Base-by-base conservation (phyloP, 768 basidiomycete species). In the Terana coerulea region DNA sequence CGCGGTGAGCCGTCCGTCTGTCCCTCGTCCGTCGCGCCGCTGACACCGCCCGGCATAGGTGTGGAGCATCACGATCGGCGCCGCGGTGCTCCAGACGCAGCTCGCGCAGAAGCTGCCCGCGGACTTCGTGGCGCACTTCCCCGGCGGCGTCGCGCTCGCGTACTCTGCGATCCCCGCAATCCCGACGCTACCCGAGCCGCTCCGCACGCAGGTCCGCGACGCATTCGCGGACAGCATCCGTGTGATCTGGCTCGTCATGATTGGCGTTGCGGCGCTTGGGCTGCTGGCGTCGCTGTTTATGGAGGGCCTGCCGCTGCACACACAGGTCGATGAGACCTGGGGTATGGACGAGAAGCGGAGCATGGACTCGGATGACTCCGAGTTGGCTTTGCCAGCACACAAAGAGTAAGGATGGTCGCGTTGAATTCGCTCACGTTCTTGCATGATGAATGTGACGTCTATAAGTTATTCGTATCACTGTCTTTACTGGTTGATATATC, bases 61-160 rank as follows among this genome's bases (percentile, higher is more conserved):
- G 7, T 67, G 70, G 59, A 72, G 72, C 10, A 62, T 73, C 47
- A 57, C 63, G 3, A 62, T 74, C 29, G 72, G 70, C 9, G 57
- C 63, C 11, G 63, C 66, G 0, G 55, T 72, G 25, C 59, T 75
- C 6, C 67, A 70, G 47, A 75, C 72, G 59, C 45, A 65, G 51
- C 68, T 75, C 24, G 51, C 39, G 1, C 50, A 52, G n/a, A 47
- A 49, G 0, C 60, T 72, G 0, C 73, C 72, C 0, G 25, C 49
- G 1, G 57, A 43, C 11, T 69, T 69, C 53, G 25, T 52, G 11
- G 31, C 49, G 7, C 33, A 52, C 5, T 62, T 66, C 47, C 64
- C 65, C 3, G 22, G 44, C 2, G 63, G 65, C 36, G 56, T 55
- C 22, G 59, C 58, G 35, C 55, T 67, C 30, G 60, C 61, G 17